Base-by-base conservation (phyloP, 2,329 filamentous ascomycete species). In the Ophiosphaerella narmari region DNA sequence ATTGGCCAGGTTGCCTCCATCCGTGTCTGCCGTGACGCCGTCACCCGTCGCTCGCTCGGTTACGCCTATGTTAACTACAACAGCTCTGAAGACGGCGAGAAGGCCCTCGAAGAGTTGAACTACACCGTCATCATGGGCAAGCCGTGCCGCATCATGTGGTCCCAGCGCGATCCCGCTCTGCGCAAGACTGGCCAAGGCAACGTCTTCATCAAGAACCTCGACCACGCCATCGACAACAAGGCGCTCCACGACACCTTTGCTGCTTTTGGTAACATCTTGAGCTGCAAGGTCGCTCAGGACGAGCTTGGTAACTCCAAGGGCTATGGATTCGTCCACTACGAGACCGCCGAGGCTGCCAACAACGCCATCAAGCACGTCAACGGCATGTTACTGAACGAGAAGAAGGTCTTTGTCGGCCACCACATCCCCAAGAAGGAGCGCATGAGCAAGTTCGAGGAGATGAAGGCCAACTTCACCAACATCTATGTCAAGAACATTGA, bases 31-130 rank as follows among this genome's bases (percentile, higher is more conserved):
- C 94, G 94, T 80, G 94, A 99, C 74, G 93, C 94, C 59, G 92
- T 99, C 74, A 97, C 94, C 73, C 92, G 94, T 76, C 93, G 94
- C 78, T 99, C 94, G 62, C 91, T 99, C 64, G 94, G 94, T 65
- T 99, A 99, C 77, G 94, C 94, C 77, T 99, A 99, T 78, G 94
- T 99, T 80, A 99, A 99, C 86, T 99, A 97, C 86, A 99, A 97
- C 84, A 93, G 91, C 77, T 96, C 92, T 57, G 77, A 86, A 57
- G 94, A 99, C 75, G 94, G 94, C 69, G 94, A 99, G 84, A 95
- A 96, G 80, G 94, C 94, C 70, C 87, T 99, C 55, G 94, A 99
- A 81, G 94, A 99, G 80, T 86, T 99, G 68, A 99, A 99, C 86
- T 99, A 99, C 84, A 99, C 94, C 59, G 82, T 97, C 69, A 97